Base-by-base conservation (phyloP, 1,139 yeast genomes). In the Wickerhamomyces sp. region DNA sequence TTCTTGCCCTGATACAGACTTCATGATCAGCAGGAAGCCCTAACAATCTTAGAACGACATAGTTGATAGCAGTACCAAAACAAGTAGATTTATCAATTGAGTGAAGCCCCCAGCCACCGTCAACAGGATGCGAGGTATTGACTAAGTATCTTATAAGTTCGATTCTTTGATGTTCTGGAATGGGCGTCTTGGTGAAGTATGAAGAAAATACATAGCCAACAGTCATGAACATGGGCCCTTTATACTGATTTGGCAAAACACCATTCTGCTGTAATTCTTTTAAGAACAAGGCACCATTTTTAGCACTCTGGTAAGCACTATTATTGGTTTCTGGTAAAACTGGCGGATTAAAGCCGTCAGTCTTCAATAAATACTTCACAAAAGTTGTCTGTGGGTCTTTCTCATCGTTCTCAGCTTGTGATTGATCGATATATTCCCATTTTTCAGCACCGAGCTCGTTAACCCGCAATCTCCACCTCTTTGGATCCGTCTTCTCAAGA, bases 101-200 rank as follows among this genome's bases (percentile, higher is more conserved):
- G 58, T 92, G 97, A 37, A 94, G 70, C 0, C 97, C 98, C 98
- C 99, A 94, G 1, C 98, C 99, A n/a, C 99, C 99, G 62, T 94
- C 99, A 0, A 89, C 96, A 0, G 97, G 97, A 58, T 92, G 96
- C 0, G 97, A 82, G 1, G 87, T 76, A 58, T 94, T 94, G 16
- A 88, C 88, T 18, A 92, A 65, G 56, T 89, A 92, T 41, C 97
- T 71, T 29, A 84, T 78, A 60, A 94, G 66, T 60, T 94, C 98
- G 10, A 67, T 62, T 46, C 70, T 67, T 49, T 74, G 78, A 24
- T 78, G 81, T 31, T 78, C 79, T 0, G 92, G 82, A 26, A 92
- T 84, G 17, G 75, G 78, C 0, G 77, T 72, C 30, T 77, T 74
- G 17, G 92, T 73, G 59, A 79, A 81, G 59, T 89, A 87, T 53